Conservation (phyloP, 306 rosid species). For the Hippophae rhamnoides region DNA sequence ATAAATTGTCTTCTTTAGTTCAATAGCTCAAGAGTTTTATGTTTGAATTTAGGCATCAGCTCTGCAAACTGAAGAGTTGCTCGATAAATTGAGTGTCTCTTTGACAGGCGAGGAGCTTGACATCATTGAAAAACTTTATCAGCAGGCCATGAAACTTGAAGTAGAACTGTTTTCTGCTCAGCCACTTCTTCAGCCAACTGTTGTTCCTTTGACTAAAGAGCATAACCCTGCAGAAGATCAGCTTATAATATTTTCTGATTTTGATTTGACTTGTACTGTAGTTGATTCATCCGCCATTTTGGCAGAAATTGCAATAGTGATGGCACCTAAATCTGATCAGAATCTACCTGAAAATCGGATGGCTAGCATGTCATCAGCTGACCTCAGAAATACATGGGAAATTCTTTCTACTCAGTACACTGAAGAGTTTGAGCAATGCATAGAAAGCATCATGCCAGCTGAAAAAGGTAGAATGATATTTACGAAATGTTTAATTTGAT, state of each 20-base stretch:
- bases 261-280: constrained; percentile 88
- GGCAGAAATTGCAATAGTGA: constrained; percentile 90
- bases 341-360: constrained; percentile 54
- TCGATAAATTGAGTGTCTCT: constrained; percentile 84
- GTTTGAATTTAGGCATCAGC: constrained; percentile 75
- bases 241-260: constrained; percentile 77
- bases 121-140: constrained; percentile 85
- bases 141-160: constrained; percentile 94
- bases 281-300: constrained; percentile 96
- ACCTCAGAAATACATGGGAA: constrained; percentile 74
- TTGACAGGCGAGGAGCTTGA: constrained; percentile 98
- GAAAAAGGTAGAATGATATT: constrained; percentile 43
- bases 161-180: constrained; percentile 78
- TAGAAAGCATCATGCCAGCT: constrained; percentile 60
- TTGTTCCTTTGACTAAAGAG: constrained; percentile 65
- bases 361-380: constrained; percentile 64
- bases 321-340: constrained; percentile 78
- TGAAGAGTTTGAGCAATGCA: constrained; percentile 87
- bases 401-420: constrained; percentile 71
- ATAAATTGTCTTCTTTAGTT: constrained; percentile 26
- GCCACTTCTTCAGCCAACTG: constrained; percentile 68
- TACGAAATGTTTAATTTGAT: constrained; percentile 1
- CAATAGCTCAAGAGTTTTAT: constrained; percentile 37
- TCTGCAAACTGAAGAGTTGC: constrained; percentile 81
- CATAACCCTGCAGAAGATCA: constrained; percentile 57